These are phyloP conservation scores for Pseudocercospora fijiensis DNA, from an alignment of 2,329 filamentous ascomycete species.

Conservation along the genomic window DNA sequence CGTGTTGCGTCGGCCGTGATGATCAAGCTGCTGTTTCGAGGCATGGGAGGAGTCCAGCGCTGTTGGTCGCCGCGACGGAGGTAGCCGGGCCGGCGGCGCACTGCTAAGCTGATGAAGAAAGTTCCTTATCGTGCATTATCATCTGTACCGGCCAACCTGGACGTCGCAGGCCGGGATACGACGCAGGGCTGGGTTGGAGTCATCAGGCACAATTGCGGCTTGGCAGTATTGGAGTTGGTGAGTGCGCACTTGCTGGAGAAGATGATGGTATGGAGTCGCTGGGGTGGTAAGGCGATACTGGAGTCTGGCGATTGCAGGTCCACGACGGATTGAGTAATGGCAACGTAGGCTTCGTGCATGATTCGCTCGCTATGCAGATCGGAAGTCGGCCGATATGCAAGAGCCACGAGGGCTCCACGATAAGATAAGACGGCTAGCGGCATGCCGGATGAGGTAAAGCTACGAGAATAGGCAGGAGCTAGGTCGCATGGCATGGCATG, in stretches of 20 bases:
- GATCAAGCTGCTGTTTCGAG: neutral
- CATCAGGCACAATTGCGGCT: neutral
- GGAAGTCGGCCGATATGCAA: neutral
- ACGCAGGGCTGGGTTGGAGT: slow-evolving; percentile 1
- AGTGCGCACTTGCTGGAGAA: neutral
- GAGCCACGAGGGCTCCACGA: slow-evolving; percentile 2
- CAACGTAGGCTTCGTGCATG: neutral
- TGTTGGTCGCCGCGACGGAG: neutral
- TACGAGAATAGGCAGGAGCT: no score
- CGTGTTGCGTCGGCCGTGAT: neutral
- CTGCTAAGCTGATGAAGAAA: neutral
- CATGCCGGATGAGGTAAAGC: neutral
- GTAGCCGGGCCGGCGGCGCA: slow-evolving; percentile 6
- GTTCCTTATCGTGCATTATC: slow-evolving; percentile 13
- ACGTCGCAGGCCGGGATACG: neutral
- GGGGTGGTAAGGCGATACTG: slow-evolving; percentile 3
- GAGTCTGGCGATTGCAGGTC: neutral
- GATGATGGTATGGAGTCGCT: slow-evolving; percentile 6
- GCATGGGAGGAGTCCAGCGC: neutral
- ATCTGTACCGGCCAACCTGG: no score
- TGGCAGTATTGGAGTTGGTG: neutral
- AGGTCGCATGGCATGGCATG: no score
- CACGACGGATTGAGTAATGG: slow-evolving; percentile 10
- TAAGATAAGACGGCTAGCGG: slow-evolving; percentile 1
- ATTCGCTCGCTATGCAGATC: slow-evolving; percentile 6